phyloP scores from a whole-genome alignment of 1,284 basidiomycete species.

The Pseudomicrostroma phylloplanum region DNA sequence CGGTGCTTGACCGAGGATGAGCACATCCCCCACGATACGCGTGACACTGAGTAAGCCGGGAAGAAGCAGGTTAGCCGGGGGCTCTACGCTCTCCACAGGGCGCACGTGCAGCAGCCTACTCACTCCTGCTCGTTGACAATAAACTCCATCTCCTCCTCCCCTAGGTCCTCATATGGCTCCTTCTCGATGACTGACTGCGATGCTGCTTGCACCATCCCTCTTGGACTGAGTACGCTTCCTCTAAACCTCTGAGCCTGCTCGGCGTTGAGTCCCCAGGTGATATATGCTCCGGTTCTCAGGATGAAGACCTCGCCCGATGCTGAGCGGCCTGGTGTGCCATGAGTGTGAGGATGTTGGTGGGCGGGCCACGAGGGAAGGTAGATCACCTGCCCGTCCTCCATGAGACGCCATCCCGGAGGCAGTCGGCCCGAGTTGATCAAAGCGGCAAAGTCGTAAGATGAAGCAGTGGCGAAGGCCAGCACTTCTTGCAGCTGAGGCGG shows the following conservation, averaged over 20 bases:
- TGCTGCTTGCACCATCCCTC: not conserved
- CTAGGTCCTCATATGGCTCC: slow-evolving; percentile 28
- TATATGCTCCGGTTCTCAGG: slow-evolving; percentile 43
- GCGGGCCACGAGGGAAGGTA: slow-evolving; percentile 43
- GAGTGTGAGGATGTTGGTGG: not conserved
- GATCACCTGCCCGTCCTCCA: slow-evolving; percentile 46
- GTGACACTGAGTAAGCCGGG: slow-evolving; percentile 14
- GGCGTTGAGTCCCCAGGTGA: slow-evolving; percentile 44
- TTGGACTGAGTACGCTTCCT: slow-evolving; percentile 30
- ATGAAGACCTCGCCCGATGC: slow-evolving; percentile 41
- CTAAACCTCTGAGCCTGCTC: slow-evolving; percentile 33
- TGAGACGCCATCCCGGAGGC: slow-evolving; percentile 30
- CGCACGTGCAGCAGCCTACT: no score
- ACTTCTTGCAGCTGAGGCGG: slow-evolving; percentile 20
- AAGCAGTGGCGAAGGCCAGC: slow-evolving; percentile 41
- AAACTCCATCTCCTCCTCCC: slow-evolving; percentile 49
- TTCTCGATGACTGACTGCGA: slow-evolving; percentile 25
- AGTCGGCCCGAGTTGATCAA: slow-evolving; percentile 30
- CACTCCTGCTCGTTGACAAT: slow-evolving; percentile 21
- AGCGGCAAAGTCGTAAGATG: slow-evolving; percentile 37
- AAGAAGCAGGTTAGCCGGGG: no score
- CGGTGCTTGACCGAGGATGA: slow-evolving; percentile 40
- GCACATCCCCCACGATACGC: slow-evolving; percentile 43
- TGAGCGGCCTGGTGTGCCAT: not conserved
- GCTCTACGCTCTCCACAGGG: no score